Evolutionary conservation across 768 basidiomycete species (phyloP).

Genomic region (Amanita exitialis): DNA sequence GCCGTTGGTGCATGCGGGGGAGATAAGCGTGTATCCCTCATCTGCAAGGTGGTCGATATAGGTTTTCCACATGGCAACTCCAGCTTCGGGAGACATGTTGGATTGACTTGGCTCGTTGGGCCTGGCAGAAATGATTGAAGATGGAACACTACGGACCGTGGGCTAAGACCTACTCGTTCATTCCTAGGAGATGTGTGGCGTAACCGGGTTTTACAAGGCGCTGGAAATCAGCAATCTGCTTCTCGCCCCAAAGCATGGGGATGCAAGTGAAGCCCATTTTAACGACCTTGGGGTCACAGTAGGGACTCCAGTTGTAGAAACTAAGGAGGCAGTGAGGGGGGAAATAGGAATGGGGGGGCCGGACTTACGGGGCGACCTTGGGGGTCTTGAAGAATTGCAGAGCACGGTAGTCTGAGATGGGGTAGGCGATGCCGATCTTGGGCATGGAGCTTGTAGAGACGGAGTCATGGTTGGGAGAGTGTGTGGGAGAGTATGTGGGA

Average conservation of each 20-base stretch:
- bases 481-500: conserved; percentile 13
- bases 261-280: conserved; percentile 41
- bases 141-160: not conserved
- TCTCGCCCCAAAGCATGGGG: conserved; percentile 65
- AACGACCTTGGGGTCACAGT: conserved; percentile 28
- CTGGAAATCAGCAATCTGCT: conserved; percentile 39
- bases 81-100: conserved; percentile 42
- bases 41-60: conserved; percentile 48
- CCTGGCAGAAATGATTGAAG: conserved; percentile 25
- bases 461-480: not conserved
- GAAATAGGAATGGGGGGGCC: not conserved
- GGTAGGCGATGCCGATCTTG: conserved; percentile 65
- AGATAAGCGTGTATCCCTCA: conserved; percentile 46
- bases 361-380: conserved; percentile 32
- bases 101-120: conserved; percentile 59
- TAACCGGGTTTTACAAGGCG: conserved; percentile 38
- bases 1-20: conserved; percentile 61
- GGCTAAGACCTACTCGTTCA: conserved; percentile 59
- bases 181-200: conserved; percentile 39
- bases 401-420: conserved; percentile 38
- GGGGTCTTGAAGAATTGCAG: conserved; percentile 41
- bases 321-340: conserved; percentile 14
- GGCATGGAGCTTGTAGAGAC: conserved; percentile 10
- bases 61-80: conserved; percentile 45
- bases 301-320: conserved; percentile 62